These are phyloP conservation scores for Cantharellus anzutake DNA, from an alignment of 768 basidiomycete species.

Conservation along the genomic window DNA sequence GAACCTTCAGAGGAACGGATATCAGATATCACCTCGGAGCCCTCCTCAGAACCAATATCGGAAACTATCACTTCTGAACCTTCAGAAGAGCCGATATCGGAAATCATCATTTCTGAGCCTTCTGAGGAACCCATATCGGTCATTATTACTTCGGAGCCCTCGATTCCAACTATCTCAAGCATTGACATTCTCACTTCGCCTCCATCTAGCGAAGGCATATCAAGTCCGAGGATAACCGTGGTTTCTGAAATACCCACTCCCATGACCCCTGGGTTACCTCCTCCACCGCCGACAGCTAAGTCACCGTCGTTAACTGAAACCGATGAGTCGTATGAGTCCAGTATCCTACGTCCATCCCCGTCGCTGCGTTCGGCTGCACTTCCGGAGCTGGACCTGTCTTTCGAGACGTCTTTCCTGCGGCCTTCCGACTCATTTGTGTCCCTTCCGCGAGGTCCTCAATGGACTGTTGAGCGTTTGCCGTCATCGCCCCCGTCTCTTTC, in stretches of 20 bases:
- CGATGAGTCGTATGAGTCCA: conserved; percentile 57
- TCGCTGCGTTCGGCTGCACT: conserved; percentile 26
- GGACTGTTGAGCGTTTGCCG: conserved; percentile 25
- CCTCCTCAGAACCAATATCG: no score
- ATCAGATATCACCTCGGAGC: no score
- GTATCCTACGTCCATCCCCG: conserved; percentile 52
- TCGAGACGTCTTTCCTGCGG: conserved; percentile 55
- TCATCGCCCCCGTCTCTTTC: conserved; percentile 4
- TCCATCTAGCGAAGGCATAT: background rate
- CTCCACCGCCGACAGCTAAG: conserved; percentile 16
- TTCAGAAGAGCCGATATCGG: background rate
- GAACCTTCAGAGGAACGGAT: no score
- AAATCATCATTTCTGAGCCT: background rate
- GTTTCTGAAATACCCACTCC: conserved; percentile 10
- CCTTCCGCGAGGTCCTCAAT: conserved; percentile 14
- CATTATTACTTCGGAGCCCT: background rate
- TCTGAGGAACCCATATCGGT: background rate
- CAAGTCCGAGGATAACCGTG: background rate
- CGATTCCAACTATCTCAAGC: background rate
- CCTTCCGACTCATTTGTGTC: conserved; percentile 20
- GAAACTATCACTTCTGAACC: background rate
- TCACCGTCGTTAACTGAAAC: conserved; percentile 44
- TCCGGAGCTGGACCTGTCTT: conserved; percentile 44
- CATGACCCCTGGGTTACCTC: conserved; percentile 19
- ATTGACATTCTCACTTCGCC: background rate